These are phyloP conservation scores for Diplodia mutila DNA, from an alignment of 2,329 filamentous ascomycete species.

Conservation along the genomic window DNA sequence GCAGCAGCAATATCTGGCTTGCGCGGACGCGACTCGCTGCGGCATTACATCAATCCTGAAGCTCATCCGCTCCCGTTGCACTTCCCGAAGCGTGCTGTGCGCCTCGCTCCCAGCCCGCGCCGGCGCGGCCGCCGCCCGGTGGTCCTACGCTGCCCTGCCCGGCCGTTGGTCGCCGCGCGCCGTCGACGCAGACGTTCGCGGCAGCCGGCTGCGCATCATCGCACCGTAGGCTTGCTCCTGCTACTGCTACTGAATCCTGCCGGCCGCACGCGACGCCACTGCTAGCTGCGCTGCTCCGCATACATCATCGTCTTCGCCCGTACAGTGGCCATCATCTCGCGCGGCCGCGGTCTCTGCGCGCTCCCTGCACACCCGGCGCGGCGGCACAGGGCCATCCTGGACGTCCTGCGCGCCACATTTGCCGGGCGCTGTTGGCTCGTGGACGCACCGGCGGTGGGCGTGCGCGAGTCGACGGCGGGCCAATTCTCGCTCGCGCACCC, in stretches of 20 bases:
- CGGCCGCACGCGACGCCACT: neutral
- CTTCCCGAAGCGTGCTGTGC: conserved; percentile 23
- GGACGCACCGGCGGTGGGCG: conserved; percentile 17
- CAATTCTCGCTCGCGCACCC: conserved; percentile 17
- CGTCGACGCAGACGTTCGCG: conserved; percentile 6
- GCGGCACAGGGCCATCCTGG: conserved; percentile 21
- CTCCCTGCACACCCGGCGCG: conserved; percentile 15
- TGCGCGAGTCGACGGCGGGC: conserved; percentile 21
- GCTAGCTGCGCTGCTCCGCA: conserved; percentile 7
- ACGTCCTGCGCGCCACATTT: conserved; percentile 17
- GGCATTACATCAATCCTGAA: conserved; percentile 26
- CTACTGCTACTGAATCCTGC: neutral
- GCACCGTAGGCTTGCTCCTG: neutral
- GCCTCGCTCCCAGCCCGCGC: conserved; percentile 9
- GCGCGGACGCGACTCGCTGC: conserved; percentile 16
- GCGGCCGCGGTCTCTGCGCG: neutral
- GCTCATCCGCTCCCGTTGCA: conserved; percentile 23
- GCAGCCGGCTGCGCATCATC: conserved; percentile 11
- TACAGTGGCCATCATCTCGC: neutral
- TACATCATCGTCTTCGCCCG: conserved; percentile 9
- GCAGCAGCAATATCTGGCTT: conserved; percentile 22
- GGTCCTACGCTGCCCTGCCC: neutral
- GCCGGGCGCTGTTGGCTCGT: conserved; percentile 20
- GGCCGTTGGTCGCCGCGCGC: conserved; percentile 7
- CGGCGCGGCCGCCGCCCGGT: neutral